These are phyloP conservation scores for Podospora didyma DNA, from an alignment of 495 filamentous ascomycete genomes.

Conservation along the genomic window DNA sequence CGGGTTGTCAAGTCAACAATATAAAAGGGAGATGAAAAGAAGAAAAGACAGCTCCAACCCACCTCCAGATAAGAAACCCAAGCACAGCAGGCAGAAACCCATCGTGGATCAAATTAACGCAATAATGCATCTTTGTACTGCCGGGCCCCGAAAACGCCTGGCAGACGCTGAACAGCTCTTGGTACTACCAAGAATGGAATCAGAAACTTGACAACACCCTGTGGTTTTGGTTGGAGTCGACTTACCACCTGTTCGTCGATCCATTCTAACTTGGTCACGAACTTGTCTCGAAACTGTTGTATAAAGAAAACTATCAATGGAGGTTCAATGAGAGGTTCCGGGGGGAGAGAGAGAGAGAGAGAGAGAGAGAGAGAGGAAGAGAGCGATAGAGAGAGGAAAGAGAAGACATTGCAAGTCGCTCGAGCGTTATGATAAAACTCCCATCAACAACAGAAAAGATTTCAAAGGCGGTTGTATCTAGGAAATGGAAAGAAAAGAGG, in stretches of 20 bases:
- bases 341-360: too few relatives aligned
- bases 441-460: too few relatives aligned
- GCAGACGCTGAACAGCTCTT: slow-evolving; percentile 77
- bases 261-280: slow-evolving; percentile 65
- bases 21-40: too few relatives aligned
- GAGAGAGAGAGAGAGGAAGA: too few relatives aligned
- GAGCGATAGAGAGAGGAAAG: too few relatives aligned
- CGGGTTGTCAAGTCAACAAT: too few relatives aligned
- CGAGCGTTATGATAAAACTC: too few relatives aligned
- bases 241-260: slow-evolving; percentile 62
- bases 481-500: too few relatives aligned
- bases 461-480: too few relatives aligned
- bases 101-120: slow-evolving; percentile 62
- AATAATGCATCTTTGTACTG: slow-evolving; percentile 80
- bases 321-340: not conserved
- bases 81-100: slow-evolving; percentile 61
- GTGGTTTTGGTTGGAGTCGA: too few relatives aligned
- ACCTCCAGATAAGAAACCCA: slow-evolving; percentile 69
- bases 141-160: slow-evolving; percentile 74
- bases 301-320: not conserved
- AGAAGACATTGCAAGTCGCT: too few relatives aligned
- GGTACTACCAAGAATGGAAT: slow-evolving; percentile 40
- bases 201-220: too few relatives aligned
- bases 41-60: slow-evolving; percentile 4
- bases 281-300: slow-evolving; percentile 57